Evolutionary conservation across 2,329 filamentous ascomycete genomes (phyloP).

Genomic region (Lecanicillium sp.): DNA sequence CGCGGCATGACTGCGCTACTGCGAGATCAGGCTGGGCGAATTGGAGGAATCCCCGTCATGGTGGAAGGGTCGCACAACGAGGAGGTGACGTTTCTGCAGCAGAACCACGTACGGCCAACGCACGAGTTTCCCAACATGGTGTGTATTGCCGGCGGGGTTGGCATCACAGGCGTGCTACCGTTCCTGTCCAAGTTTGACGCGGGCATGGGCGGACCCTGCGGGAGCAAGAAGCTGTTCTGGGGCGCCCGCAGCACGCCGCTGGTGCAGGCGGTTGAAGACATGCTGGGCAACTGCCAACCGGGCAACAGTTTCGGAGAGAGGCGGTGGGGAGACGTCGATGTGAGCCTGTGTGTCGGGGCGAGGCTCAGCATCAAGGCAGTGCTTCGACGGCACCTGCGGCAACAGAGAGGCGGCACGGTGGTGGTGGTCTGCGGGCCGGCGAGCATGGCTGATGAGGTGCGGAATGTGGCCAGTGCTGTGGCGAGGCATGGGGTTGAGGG

Average conservation of each 20-base stretch:
- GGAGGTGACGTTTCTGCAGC: conserved; percentile 10
- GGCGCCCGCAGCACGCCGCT: conserved; percentile 13
- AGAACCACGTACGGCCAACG: conserved; percentile 9
- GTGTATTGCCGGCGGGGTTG: conserved; percentile 22
- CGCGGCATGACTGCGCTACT: conserved; percentile 11
- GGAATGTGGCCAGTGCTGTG: conserved; percentile 10
- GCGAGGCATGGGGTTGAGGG: conserved; percentile 6
- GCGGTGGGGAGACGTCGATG: conserved; percentile 12
- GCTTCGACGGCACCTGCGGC: conserved; percentile 11
- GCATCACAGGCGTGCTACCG: conserved; percentile 21
- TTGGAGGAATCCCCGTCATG: conserved; percentile 13
- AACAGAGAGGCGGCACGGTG: conserved; percentile 11
- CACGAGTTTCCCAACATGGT: conserved; percentile 16
- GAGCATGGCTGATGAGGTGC: conserved; percentile 15
- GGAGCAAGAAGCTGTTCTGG: conserved; percentile 16
- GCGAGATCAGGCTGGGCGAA: neutral
- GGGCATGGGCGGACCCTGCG: conserved; percentile 5
- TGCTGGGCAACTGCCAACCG: conserved; percentile 8
- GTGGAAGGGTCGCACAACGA: conserved; percentile 15
- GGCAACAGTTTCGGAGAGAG: conserved; percentile 6
- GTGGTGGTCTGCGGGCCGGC: conserved; percentile 17
- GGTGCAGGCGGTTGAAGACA: conserved; percentile 13
- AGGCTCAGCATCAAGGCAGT: conserved; percentile 12
- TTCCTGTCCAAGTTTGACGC: conserved; percentile 9
- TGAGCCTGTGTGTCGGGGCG: conserved; percentile 14